Evolutionary conservation across 2,329 filamentous ascomycete species (phyloP).

Genomic region (Neofusicoccum parvum): DNA sequence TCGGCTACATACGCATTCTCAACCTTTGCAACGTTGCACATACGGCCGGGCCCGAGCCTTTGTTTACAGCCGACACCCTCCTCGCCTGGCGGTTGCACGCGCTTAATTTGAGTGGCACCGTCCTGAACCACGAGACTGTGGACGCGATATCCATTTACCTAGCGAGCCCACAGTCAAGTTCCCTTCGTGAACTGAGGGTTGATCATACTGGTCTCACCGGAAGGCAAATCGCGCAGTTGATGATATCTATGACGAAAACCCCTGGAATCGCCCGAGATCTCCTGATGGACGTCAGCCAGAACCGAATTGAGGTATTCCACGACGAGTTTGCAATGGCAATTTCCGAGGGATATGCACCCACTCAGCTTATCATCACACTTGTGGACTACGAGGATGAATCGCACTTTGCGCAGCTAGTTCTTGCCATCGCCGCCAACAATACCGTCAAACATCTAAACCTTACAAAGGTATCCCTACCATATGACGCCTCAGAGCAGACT

Average conservation of each 20-base stretch:
- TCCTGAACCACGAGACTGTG: constrained; percentile 63
- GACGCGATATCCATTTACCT: constrained; percentile 68
- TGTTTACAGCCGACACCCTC: constrained; percentile 68
- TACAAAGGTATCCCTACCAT: constrained; percentile 69
- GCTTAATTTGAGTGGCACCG: constrained; percentile 64
- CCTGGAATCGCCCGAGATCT: constrained; percentile 57
- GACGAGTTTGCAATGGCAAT: constrained; percentile 57
- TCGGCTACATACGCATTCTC: constrained; percentile 66
- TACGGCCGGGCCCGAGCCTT: constrained; percentile 63
- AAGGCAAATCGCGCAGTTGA: constrained; percentile 64
- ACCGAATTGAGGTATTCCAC: constrained; percentile 57
- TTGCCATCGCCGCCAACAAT: constrained; percentile 63
- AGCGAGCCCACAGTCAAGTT: constrained; percentile 60
- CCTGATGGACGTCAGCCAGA: constrained; percentile 68
- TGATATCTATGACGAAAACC: constrained; percentile 62
- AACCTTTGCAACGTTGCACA: constrained; percentile 67
- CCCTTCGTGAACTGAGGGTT: constrained; percentile 63
- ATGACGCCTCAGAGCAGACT: constrained; percentile 68
- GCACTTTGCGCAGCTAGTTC: constrained; percentile 64
- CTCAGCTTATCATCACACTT: constrained; percentile 66
- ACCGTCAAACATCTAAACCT: constrained; percentile 68
- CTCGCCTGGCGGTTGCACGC: constrained; percentile 69
- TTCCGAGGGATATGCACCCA: constrained; percentile 56
- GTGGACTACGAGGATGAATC: constrained; percentile 69
- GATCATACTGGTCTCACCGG: constrained; percentile 69